Evolutionary conservation across 2,329 filamentous ascomycete species (phyloP), one percentile per base, ranked within the genome.

Genomic region (Pseudogymnoascus sp.): DNA sequence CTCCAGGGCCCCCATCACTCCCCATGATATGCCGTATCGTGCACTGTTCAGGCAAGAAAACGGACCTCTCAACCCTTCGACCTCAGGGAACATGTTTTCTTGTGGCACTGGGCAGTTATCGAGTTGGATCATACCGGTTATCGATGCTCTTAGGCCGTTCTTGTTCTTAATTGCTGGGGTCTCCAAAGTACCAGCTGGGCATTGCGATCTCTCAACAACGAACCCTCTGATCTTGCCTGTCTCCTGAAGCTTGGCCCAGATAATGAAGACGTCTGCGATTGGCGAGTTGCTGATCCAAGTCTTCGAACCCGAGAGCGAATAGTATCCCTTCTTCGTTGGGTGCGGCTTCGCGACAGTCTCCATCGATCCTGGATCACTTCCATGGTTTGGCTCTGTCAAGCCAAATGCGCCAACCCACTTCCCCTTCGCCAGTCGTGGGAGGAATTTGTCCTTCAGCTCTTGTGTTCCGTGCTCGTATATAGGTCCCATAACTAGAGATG

Each of bases 51-150:
- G 82, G 73, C 94, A 99, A 66, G 89, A 88, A 73, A 99, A 99
- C 2, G 94, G 94, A 0, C 94, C 94, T 64, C 79, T 84, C 33
- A 99, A 80, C 4, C 94, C 94, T 73, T 96, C 90, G 4, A 96
- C 84, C 1, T 90, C 84, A 0, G 92, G 92, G 70, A 99, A 92
- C 92, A 99, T 96, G 78, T 97, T 96, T 69, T 85, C 90, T 67
- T 88, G 86, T 0, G 92, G 87, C 0, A 99, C 91, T 0, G 94
- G 93, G 67, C 90, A 92, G 66, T 89, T 86, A 67, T 97, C 93
- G 72, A 99, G 83, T 69, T 96, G 92, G 67, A 99, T 97, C 94
- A 97, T 97, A 63, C 94, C 94, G 0, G 94, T 99, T 66, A 97
- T 89, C 11, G 91, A 96, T 11, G 94, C 94, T 63, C 94, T 84